These are phyloP conservation scores for Cochlearia excelsa DNA, from an alignment of 345 rosid genomes.

Conservation along the genomic window DNA sequence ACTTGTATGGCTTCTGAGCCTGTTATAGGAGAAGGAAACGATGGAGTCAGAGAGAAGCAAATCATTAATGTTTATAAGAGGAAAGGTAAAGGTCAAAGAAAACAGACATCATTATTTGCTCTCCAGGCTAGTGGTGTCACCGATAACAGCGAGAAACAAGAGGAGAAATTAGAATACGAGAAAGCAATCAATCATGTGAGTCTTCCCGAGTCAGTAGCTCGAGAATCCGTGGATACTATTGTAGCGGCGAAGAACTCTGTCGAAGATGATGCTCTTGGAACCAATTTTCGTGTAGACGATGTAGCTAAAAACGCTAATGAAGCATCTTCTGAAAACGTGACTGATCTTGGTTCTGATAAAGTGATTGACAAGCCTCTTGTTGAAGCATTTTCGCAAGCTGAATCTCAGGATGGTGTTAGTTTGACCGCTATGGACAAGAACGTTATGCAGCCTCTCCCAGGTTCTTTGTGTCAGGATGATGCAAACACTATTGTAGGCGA, in stretches of 20 bases:
- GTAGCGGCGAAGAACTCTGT: conserved; percentile 9
- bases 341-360: conserved; percentile 11
- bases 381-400: conserved; percentile 18
- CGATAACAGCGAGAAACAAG: conserved; percentile 12
- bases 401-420: conserved; percentile 27
- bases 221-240: conserved; percentile 33
- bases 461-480: conserved; percentile 24
- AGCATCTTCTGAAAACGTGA: conserved; percentile 19
- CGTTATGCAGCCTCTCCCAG: conserved; percentile 4
- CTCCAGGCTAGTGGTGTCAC: conserved; percentile 4
- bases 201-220: conserved; percentile 34
- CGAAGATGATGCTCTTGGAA: not conserved
- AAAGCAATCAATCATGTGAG: conserved; percentile 23
- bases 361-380: conserved; percentile 33
- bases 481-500: conserved; percentile 10
- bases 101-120: conserved; percentile 28
- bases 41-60: conserved; percentile 65
- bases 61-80: conserved; percentile 76
- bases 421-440: conserved; percentile 20
- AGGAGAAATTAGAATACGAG: conserved; percentile 14
- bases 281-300: conserved; percentile 9
- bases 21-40: conserved; percentile 59
- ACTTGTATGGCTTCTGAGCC: conserved; percentile 97
- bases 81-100: conserved; percentile 48
- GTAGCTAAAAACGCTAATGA: conserved; percentile 1